Base-by-base conservation (phyloP, 371 early-diverging fungal species). In the Haplosporangium sp. region DNA sequence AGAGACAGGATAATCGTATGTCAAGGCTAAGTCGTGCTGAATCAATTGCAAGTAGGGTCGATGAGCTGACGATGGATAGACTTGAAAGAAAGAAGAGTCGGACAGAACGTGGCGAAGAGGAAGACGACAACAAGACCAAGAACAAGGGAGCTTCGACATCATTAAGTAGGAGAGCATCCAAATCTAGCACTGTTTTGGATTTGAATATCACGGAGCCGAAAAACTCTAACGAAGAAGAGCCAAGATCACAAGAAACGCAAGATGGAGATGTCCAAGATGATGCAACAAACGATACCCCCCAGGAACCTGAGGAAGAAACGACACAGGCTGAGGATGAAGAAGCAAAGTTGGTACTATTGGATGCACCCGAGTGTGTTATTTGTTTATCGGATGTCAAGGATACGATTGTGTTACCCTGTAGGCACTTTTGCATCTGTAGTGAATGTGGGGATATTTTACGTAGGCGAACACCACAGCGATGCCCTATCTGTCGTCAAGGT, bases 351-450 rank as follows among this genome's bases (percentile, higher is more conserved):
- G 74, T 79, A 4, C 56, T 79, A 1, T 37, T 79, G 45, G 79
- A 79, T 58, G 74, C 79, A 1, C 79, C 79, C 2, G 87, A 88
- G 44, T 89, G 89, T 66, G 89, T 90, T 19, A 86, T 89, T 13
- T 89, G 89, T 66, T 72, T 89, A 47, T 82, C 89, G 8, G 90
- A 90, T 44, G 78, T 86, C 47, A 87, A 86, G 63, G 86, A 86
- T 58, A 86, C 87, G 2, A 83, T 88, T 13, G 82, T 89, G 13
- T 69, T 89, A 50, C 89, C 89, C 8, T 89, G 89, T 59, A 81
- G 89, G 15, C 89, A 89, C 40, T 69, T 89, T 65, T 89, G 89
- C 63, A 83, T 90, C 53, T 89, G 89, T 62, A 84, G 85, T 52
- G 88, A 86, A 35, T 89, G 89, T 70, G 89, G 89, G 10, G 83